Conservation (phyloP, 192 early-diverging fungal genomes). For the Pilobolus umbonatus region DNA sequence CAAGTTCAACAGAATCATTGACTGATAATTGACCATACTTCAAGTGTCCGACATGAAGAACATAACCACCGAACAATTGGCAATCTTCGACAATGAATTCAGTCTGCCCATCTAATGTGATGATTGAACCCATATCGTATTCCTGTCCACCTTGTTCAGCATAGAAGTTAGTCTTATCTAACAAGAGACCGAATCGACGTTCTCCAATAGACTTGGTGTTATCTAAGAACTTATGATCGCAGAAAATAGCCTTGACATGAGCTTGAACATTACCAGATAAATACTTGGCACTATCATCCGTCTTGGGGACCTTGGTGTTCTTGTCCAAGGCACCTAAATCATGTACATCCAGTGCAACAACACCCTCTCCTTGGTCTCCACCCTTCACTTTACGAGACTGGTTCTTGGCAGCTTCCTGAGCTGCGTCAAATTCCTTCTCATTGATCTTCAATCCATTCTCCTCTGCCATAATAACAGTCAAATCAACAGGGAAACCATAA, state of each 20-base stretch:
- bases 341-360: conserved; percentile 86
- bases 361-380: conserved; percentile 46
- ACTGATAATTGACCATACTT: conserved; percentile 79
- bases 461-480: conserved; percentile 98
- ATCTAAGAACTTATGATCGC: conserved; percentile 42
- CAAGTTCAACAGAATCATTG: conserved; percentile 65
- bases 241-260: conserved; percentile 76
- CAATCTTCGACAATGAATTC: conserved; percentile 92
- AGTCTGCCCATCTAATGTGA: conserved; percentile 74
- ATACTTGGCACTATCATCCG: conserved; percentile 88
- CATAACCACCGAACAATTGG: conserved; percentile 91
- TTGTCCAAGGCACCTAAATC: conserved; percentile 82
- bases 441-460: conserved; percentile 84
- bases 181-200: conserved; percentile 76
- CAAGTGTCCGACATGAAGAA: conserved; percentile 92
- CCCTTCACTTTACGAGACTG: conserved; percentile 56
- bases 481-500: conserved; percentile 97
- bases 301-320: conserved; percentile 64
- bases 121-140: conserved; percentile 84
- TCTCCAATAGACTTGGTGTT: conserved; percentile 50
- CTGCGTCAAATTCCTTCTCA: conserved; percentile 74
- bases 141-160: conserved; percentile 96
- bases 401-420: conserved; percentile 75
- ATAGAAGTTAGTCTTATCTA: conserved; percentile 97
- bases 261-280: conserved; percentile 60